phyloP scores from a whole-genome alignment of 257 asterid species.

The Cynanchum wilfordii region DNA sequence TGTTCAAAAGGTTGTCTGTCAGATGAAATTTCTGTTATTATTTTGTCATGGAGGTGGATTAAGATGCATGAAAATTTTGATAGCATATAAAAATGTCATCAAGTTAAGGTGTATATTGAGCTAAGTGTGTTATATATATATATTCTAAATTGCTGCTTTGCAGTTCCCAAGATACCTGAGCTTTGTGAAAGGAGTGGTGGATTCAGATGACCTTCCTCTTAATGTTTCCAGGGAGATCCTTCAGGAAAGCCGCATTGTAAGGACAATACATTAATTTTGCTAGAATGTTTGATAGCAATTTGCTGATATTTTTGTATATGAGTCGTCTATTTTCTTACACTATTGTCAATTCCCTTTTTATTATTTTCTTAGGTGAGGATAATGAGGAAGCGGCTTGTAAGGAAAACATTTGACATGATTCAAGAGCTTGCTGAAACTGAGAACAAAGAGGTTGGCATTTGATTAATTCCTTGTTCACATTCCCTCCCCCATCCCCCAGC shows the following conservation, averaged over 20 bases:
- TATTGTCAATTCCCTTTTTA: background rate
- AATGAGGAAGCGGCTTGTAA: conserved; percentile 93
- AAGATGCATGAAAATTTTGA: background rate
- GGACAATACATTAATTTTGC: conserved; percentile 12
- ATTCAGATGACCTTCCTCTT: conserved; percentile 96
- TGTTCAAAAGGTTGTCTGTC: background rate
- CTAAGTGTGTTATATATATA: background rate
- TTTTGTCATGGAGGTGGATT: background rate
- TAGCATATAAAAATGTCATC: background rate
- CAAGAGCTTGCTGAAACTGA: conserved; percentile 95
- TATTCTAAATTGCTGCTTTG: conserved; percentile 22
- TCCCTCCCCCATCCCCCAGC: too few relatives aligned
- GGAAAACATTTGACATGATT: conserved; percentile 98
- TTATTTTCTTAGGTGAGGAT: conserved; percentile 63
- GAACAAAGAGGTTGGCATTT: conserved; percentile 66
- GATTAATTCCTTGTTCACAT: background rate
- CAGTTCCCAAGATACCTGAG: conserved; percentile 99
- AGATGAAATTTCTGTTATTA: background rate
- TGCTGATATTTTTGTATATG: background rate
- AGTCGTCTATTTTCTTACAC: too few relatives aligned
- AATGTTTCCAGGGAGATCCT: conserved; percentile 98
- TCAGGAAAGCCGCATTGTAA: conserved; percentile 98
- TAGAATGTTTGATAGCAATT: background rate
- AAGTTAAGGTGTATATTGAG: background rate
- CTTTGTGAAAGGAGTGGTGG: conserved; percentile 97